A percentile compares a stretch with the other conserved stretches of the same genome.
These are phyloP conservation scores for Glycine soja DNA, from an alignment of 306 rosid genomes.

Conservation along the genomic window DNA sequence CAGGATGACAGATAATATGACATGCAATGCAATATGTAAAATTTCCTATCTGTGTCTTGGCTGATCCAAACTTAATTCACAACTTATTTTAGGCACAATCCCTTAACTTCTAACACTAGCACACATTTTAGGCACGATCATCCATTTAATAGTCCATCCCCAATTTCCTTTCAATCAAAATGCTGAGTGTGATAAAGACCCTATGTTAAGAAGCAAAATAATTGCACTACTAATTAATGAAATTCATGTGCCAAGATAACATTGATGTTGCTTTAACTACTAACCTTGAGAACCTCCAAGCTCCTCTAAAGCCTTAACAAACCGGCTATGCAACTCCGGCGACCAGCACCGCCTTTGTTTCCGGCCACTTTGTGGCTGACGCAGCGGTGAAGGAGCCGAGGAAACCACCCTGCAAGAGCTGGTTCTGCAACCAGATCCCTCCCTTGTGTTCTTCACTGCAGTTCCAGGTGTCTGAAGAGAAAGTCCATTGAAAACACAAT, in stretches of 20 bases:
- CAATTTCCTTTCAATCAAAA: constrained; percentile 9
- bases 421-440: not conserved
- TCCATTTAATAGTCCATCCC: not conserved
- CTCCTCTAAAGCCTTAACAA: constrained; percentile 57
- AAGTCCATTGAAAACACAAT: not conserved
- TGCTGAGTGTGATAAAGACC: no score
- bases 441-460: not conserved
- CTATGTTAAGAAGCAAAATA: not conserved
- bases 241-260: not conserved
- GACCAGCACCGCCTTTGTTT: constrained; percentile 91
- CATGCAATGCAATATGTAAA: not conserved
- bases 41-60: not conserved
- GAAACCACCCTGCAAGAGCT: constrained; percentile 51
- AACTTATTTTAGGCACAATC: not conserved
- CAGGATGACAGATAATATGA: not conserved
- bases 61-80: constrained; percentile 14
- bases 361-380: constrained; percentile 50
- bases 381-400: constrained; percentile 29
- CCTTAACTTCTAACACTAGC: not conserved
- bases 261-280: not conserved
- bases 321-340: constrained; percentile 72
- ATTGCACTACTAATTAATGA: not conserved
- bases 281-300: constrained; percentile 34
- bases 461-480: constrained; percentile 16
- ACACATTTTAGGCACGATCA: constrained; percentile 12